Percentiles rank a stretch among this genome's conserved stretches.
Conservation (phyloP, 768 basidiomycete genomes). For the Pulveroboletus sp. region DNA sequence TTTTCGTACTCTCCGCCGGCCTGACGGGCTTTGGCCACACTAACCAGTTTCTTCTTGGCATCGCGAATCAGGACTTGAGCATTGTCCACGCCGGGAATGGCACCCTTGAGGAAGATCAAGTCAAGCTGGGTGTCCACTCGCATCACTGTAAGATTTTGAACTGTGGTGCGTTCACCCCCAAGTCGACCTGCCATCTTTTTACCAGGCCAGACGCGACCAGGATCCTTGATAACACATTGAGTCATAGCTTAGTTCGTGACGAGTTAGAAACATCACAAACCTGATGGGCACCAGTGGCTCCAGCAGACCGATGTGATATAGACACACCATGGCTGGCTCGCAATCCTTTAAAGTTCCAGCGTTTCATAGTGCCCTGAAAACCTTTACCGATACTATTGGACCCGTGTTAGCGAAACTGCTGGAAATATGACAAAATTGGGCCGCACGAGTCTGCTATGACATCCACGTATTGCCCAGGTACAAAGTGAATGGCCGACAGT, state of each 20-base stretch:
- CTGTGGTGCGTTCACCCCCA: slow-evolving; percentile 77
- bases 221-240: slow-evolving; percentile 55
- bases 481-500: slow-evolving; percentile 89
- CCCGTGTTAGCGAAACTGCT: slow-evolving; percentile 4
- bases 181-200: slow-evolving; percentile 98
- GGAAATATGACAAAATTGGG: neutral
- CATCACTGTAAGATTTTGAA: slow-evolving; percentile 84
- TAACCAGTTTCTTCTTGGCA: slow-evolving; percentile 81
- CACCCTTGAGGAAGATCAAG: slow-evolving; percentile 88
- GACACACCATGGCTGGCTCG: slow-evolving; percentile 96
- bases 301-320: slow-evolving; percentile 85
- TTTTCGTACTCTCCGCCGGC: slow-evolving; percentile 70
- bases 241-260: neutral
- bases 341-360: slow-evolving; percentile 89
- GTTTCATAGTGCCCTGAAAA: slow-evolving; percentile 95
- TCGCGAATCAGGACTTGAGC: slow-evolving; percentile 83
- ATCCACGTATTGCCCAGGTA: slow-evolving; percentile 95
- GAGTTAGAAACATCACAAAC: slow-evolving; percentile 38
- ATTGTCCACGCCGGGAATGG: slow-evolving; percentile 85
- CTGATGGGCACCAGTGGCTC: slow-evolving; percentile 94
- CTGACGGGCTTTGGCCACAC: slow-evolving; percentile 57
- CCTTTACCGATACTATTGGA: slow-evolving; percentile 85
- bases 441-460: slow-evolving; percentile 84
- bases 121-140: slow-evolving; percentile 84
- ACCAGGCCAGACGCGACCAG: slow-evolving; percentile 92